Conservation (phyloP, 2,329 filamentous ascomycete genomes). For the Scortechinia acanthostroma region DNA sequence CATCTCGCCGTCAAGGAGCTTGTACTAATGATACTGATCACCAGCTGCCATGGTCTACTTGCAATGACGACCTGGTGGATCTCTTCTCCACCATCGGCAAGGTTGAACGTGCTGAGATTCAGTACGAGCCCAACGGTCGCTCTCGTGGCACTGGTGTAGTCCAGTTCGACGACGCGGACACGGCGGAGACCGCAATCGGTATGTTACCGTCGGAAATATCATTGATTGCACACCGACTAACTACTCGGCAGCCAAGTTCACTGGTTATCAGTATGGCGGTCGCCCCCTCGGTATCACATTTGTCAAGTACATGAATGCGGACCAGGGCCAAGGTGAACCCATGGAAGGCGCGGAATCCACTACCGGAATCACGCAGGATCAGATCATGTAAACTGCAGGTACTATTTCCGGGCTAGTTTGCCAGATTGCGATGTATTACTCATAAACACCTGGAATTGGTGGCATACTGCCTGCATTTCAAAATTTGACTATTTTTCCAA, state of each 20-base stretch:
- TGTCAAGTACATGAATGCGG: slow-evolving; percentile 80
- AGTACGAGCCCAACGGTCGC: slow-evolving; percentile 93
- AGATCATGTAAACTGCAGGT: slow-evolving; percentile 95
- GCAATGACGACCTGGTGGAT: slow-evolving; percentile 93
- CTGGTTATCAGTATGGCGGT: slow-evolving; percentile 92
- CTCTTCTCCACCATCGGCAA: slow-evolving; percentile 97
- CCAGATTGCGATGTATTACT: too few relatives aligned
- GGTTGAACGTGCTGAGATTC: slow-evolving; percentile 96
- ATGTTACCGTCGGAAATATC: too few relatives aligned
- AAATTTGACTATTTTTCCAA: too few relatives aligned
- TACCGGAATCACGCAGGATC: slow-evolving; percentile 75
- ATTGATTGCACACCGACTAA: too few relatives aligned
- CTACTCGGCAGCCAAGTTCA: too few relatives aligned
- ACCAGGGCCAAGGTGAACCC: slow-evolving; percentile 48
- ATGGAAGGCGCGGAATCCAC: slow-evolving; percentile 77
- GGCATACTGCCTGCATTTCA: too few relatives aligned
- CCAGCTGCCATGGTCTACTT: slow-evolving; percentile 95
- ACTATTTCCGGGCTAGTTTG: too few relatives aligned
- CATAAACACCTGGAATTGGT: too few relatives aligned
- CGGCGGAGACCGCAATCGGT: slow-evolving; percentile 87
- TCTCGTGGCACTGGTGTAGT: slow-evolving; percentile 96
- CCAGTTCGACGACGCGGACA: slow-evolving; percentile 75
- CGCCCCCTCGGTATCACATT: slow-evolving; percentile 88
- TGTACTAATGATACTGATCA: slow-evolving; percentile 17
- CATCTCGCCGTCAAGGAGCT: slow-evolving; percentile 11